These are phyloP conservation scores for Lathyrus oleraceus DNA, from an alignment of 306 rosid species.

Conservation along the genomic window DNA sequence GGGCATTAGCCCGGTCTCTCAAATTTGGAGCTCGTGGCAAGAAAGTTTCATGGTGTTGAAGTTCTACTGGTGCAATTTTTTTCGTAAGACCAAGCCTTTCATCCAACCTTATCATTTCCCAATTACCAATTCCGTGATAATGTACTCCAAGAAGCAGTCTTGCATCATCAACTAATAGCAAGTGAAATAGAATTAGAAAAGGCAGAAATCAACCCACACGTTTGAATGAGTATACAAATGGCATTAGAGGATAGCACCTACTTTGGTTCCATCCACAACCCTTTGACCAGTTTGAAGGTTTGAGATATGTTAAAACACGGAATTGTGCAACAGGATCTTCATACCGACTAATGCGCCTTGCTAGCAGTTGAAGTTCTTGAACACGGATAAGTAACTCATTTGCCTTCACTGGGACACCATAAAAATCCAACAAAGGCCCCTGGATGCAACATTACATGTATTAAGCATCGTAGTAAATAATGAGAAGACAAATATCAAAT, in stretches of 20 bases:
- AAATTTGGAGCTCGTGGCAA: conserved; percentile 10
- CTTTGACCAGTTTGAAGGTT: conserved; percentile 97
- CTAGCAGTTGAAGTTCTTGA: conserved; percentile 84
- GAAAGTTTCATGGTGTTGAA: conserved; percentile 79
- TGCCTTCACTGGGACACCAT: conserved; percentile 93
- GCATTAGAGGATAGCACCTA: conserved; percentile 52
- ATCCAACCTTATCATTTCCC: conserved; percentile 93
- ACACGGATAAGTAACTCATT: conserved; percentile 83
- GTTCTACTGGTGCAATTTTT: conserved; percentile 31
- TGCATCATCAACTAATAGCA: conserved; percentile 88
- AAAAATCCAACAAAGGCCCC: conserved; percentile 96
- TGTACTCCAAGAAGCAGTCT: conserved; percentile 91
- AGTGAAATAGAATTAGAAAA: conserved; percentile 34
- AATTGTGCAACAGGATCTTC: conserved; percentile 91
- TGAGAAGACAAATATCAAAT: conserved; percentile 14
- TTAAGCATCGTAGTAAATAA: conserved; percentile 28
- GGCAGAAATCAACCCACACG: conserved; percentile 13
- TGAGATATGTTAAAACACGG: conserved; percentile 75
- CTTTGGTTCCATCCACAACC: conserved; percentile 99
- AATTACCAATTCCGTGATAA: conserved; percentile 90
- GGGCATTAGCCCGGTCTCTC: conserved; percentile 7
- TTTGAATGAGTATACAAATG: conserved; percentile 13
- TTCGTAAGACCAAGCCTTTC: neutral
- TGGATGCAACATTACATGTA: conserved; percentile 44
- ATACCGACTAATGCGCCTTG: conserved; percentile 86